Evolutionary conservation across 768 basidiomycete species (phyloP).

Genomic region (Coprinopsis sp.): DNA sequence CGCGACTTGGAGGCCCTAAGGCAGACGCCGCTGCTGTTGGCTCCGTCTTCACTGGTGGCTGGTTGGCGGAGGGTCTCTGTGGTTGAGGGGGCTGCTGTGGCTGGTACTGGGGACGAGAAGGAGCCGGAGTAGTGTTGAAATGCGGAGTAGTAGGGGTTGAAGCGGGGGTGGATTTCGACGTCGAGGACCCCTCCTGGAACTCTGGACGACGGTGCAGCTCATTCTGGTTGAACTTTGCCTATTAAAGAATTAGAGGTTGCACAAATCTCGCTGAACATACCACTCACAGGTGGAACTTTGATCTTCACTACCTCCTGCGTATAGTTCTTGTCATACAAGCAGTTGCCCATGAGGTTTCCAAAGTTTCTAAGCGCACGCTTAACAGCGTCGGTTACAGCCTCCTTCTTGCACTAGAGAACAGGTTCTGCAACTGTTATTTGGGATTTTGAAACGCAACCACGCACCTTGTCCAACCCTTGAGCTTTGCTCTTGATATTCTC

Average conservation of each 20-base stretch:
- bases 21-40: not conserved
- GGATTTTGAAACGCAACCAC: too few relatives aligned
- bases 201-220: slow-evolving; percentile 69
- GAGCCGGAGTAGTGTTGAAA: too few relatives aligned
- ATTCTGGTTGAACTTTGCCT: slow-evolving; percentile 68
- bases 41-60: not conserved
- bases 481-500: slow-evolving; percentile 88
- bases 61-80: too few relatives aligned
- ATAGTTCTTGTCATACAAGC: slow-evolving; percentile 94
- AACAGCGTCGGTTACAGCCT: slow-evolving; percentile 91
- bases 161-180: slow-evolving; percentile 20
- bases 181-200: slow-evolving; percentile 51
- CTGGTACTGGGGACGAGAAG: too few relatives aligned
- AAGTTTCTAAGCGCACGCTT: slow-evolving; percentile 91
- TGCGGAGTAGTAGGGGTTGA: slow-evolving; percentile 13
- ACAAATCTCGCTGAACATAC: not conserved
- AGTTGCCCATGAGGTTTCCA: slow-evolving; percentile 93
- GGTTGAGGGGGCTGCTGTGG: too few relatives aligned
- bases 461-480: slow-evolving; percentile 85
- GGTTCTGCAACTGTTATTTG: too few relatives aligned
- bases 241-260: not conserved
- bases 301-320: slow-evolving; percentile 82
- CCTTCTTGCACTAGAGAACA: slow-evolving; percentile 83
- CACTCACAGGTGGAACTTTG: slow-evolving; percentile 73
- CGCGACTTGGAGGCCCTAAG: slow-evolving; percentile 4